These are phyloP conservation scores for Digitaria exilis DNA, from an alignment of 202 grass and related monocot species.

Conservation along the genomic window DNA sequence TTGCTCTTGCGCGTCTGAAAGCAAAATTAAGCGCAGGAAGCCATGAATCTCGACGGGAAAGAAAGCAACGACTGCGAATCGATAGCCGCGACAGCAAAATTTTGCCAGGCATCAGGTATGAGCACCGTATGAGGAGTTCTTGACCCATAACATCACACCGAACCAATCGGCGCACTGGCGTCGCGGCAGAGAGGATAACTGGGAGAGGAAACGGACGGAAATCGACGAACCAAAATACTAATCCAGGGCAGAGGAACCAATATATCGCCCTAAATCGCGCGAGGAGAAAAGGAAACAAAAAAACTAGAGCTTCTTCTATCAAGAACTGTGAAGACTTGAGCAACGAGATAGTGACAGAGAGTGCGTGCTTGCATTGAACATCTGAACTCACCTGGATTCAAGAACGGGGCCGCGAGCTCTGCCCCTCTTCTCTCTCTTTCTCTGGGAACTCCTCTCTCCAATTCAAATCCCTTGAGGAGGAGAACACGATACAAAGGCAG, in stretches of 20 bases:
- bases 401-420: neutral
- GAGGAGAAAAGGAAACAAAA: neutral
- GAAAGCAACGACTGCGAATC: neutral
- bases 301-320: neutral
- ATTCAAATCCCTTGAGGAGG: slow-evolving; percentile 24
- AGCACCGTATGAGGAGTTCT: too few relatives aligned
- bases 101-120: neutral
- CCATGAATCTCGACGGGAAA: neutral
- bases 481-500: neutral
- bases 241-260: neutral
- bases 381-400: slow-evolving; percentile 45
- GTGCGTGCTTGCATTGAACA: neutral
- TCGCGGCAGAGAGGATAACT: neutral
- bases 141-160: neutral
- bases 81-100: neutral
- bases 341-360: neutral
- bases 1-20: neutral
- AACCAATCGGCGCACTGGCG: neutral
- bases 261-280: neutral
- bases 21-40: slow-evolving; percentile 1
- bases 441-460: slow-evolving; percentile 7
- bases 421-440: neutral
- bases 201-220: neutral
- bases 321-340: neutral
- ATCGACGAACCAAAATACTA: neutral